A percentile compares a stretch with the other conserved stretches of the same genome.
phyloP scores from a whole-genome alignment of 441 rosid species.

The Bruguiera hainesii region DNA sequence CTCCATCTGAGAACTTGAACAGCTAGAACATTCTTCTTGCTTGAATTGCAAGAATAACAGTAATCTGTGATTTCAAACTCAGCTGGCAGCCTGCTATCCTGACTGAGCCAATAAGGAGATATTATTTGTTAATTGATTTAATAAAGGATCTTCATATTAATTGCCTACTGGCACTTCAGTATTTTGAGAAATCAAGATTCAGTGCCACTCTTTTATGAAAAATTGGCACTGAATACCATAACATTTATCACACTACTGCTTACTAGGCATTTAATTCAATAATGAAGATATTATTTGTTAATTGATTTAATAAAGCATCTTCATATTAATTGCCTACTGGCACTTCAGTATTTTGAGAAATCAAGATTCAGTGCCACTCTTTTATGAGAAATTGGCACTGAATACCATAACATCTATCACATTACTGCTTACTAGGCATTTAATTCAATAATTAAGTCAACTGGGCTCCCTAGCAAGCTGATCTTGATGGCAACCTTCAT shows the following conservation, averaged over 20 bases:
- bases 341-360: not conserved
- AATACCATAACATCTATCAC: not conserved
- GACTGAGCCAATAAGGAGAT: slow-evolving; percentile 48
- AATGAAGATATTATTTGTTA: slow-evolving; percentile 22
- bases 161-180: not conserved
- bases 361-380: not conserved
- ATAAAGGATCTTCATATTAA: not conserved
- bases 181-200: not conserved
- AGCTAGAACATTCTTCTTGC: slow-evolving; percentile 81
- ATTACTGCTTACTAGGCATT: not conserved
- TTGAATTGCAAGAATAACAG: slow-evolving; percentile 71
- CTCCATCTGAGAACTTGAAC: slow-evolving; percentile 99
- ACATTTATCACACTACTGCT: not conserved
- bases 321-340: not conserved
- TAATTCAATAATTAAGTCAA: not conserved
- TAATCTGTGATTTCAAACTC: slow-evolving; percentile 94
- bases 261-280: not conserved
- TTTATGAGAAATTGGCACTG: slow-evolving; percentile 1
- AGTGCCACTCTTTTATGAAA: not conserved
- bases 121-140: slow-evolving; percentile 24
- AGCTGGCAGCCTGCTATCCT: slow-evolving; percentile 97
- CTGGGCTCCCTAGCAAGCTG: not conserved
- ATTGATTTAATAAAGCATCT: slow-evolving; percentile 5
- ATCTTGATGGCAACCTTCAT: not conserved
- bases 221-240: slow-evolving; percentile 1